These are phyloP conservation scores for Puccinia horiana DNA, from an alignment of 1,284 basidiomycete species.

Conservation along the genomic window DNA sequence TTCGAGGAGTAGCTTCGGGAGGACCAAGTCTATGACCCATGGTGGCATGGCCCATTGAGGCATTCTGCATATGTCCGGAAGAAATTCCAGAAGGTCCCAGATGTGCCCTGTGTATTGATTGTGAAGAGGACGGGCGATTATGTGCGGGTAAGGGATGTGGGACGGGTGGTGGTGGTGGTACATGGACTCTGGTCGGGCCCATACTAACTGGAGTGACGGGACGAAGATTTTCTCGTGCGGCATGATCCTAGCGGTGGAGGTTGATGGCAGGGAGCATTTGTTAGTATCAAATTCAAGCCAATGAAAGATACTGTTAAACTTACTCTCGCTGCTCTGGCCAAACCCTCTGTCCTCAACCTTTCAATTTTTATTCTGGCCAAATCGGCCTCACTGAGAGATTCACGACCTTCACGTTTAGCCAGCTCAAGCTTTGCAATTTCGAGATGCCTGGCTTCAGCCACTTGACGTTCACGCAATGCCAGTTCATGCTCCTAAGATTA, in stretches of 20 bases:
- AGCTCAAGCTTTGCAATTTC: conserved; percentile 42
- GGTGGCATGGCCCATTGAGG: background rate
- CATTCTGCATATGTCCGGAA: background rate
- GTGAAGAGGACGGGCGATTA: background rate
- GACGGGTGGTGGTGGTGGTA: conserved; percentile 32
- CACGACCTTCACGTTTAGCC: conserved; percentile 40
- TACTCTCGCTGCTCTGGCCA: conserved; percentile 41
- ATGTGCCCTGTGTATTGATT: conserved; percentile 9
- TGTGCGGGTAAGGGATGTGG: conserved; percentile 17
- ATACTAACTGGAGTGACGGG: conserved; percentile 27
- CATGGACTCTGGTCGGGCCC: conserved; percentile 6
- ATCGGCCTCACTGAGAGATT: conserved; percentile 46
- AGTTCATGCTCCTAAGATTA: conserved; percentile 26
- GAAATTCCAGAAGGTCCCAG: background rate
- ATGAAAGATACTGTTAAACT: background rate
- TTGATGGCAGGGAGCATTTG: background rate
- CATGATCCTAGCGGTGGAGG: conserved; percentile 24
- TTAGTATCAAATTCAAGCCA: background rate
- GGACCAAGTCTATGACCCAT: conserved; percentile 8
- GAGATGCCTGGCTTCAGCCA: conserved; percentile 32
- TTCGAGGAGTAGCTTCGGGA: conserved; percentile 17
- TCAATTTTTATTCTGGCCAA: conserved; percentile 45
- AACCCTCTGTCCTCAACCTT: conserved; percentile 38
- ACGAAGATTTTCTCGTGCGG: conserved; percentile 17
- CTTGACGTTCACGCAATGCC: conserved; percentile 36